Evolutionary conservation across 2,329 filamentous ascomycete species (phyloP).

Genomic region (Alternaria gaisen): DNA sequence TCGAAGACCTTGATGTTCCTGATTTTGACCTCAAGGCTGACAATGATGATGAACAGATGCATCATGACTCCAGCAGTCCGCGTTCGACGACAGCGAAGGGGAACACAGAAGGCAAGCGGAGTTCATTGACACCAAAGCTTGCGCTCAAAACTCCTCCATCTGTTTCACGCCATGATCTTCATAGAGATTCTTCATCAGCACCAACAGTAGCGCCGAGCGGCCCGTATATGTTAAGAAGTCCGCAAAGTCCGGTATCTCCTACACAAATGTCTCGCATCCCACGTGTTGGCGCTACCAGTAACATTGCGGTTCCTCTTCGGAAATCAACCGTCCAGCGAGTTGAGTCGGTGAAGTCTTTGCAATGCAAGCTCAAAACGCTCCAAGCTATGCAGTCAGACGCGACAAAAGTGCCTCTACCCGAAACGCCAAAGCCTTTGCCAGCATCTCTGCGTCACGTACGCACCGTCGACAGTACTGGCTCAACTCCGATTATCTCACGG

Average conservation of each 20-base stretch:
- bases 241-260: constrained; percentile 13
- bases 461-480: constrained; percentile 32
- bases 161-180: not conserved
- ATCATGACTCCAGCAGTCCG: not conserved
- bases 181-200: constrained; percentile 10
- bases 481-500: constrained; percentile 26
- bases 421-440: constrained; percentile 5
- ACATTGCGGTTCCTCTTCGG: constrained; percentile 9
- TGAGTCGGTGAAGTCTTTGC: constrained; percentile 23
- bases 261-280: constrained; percentile 39
- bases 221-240: constrained; percentile 1
- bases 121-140: constrained; percentile 27
- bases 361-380: not conserved
- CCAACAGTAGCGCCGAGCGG: constrained; percentile 19
- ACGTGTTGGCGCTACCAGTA: constrained; percentile 20
- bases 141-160: constrained; percentile 27
- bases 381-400: constrained; percentile 1
- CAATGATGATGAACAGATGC: constrained; percentile 23
- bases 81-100: not conserved
- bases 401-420: constrained; percentile 11
- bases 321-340: constrained; percentile 28
- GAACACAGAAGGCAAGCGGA: constrained; percentile 1
- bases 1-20: constrained; percentile 12
- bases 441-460: constrained; percentile 27
- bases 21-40: constrained; percentile 24